Conservation (phyloP, 106 monocot genomes). For the Dendrobium nobile region DNA sequence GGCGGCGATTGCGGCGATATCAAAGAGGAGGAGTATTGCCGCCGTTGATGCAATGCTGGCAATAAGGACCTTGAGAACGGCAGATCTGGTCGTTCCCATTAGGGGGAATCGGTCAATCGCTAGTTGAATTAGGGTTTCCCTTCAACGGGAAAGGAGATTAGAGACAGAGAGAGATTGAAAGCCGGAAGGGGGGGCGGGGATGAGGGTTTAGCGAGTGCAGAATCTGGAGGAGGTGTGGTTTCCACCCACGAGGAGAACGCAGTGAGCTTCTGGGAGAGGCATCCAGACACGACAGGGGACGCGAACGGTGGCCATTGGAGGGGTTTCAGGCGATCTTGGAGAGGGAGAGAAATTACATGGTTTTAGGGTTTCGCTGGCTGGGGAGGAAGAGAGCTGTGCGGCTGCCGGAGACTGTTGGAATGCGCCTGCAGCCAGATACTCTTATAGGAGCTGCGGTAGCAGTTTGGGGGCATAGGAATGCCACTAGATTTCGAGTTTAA, state of each 20-base stretch:
- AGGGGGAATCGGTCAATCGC: too few relatives aligned
- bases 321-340: background rate
- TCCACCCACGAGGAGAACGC: constrained; percentile 28
- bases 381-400: background rate
- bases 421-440: background rate
- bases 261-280: constrained; percentile 11
- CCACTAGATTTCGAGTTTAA: background rate
- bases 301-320: constrained; percentile 15
- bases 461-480: background rate
- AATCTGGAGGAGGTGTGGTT: constrained; percentile 39
- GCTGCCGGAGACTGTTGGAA: background rate
- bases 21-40: constrained; percentile 3
- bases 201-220: constrained; percentile 29
- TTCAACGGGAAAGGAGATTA: background rate
- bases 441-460: background rate
- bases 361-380: background rate
- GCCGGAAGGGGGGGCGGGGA: background rate
- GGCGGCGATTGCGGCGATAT: background rate
- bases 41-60: constrained; percentile 10
- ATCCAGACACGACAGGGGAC: constrained; percentile 25
- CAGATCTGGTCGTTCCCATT: constrained; percentile 12
- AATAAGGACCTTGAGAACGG: constrained; percentile 13
- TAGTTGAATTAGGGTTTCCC: background rate
- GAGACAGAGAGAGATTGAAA: background rate
- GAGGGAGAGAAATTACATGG: background rate